Evolutionary conservation across 495 filamentous ascomycete species (phyloP).

Genomic region (Amphirosellinia nigrospora): DNA sequence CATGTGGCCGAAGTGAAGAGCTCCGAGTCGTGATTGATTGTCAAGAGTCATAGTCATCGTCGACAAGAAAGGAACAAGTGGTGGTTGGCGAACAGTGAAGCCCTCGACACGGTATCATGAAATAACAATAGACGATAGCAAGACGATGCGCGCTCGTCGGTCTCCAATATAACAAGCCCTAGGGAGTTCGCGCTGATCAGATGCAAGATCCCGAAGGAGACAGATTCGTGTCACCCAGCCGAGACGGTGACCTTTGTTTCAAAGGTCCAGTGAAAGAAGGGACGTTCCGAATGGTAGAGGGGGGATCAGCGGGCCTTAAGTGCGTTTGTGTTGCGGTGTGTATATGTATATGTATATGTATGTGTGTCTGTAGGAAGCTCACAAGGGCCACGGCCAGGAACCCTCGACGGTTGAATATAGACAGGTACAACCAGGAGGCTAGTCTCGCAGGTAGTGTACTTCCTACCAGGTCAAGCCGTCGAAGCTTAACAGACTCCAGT

Average conservation of each 20-base stretch:
- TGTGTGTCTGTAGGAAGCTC: slow-evolving; percentile 51
- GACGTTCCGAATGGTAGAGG: slow-evolving; percentile 55
- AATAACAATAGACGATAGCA: slow-evolving; percentile 19
- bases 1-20: slow-evolving; percentile 80
- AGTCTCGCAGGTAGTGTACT: slow-evolving; percentile 36
- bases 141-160: slow-evolving; percentile 8
- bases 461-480: slow-evolving; percentile 45
- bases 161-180: slow-evolving; percentile 30
- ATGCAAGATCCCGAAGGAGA: slow-evolving; percentile 56
- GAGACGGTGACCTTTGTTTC: slow-evolving; percentile 38
- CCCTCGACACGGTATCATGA: slow-evolving; percentile 11
- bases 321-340: slow-evolving; percentile 66
- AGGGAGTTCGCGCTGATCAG: slow-evolving; percentile 55
- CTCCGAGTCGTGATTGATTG: slow-evolving; percentile 82
- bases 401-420: slow-evolving; percentile 35
- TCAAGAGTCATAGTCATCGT: slow-evolving; percentile 89
- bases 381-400: slow-evolving; percentile 46
- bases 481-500: slow-evolving; percentile 51
- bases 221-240: slow-evolving; percentile 46
- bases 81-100: slow-evolving; percentile 14
- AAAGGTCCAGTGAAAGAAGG: slow-evolving; percentile 50
- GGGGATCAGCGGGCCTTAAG: slow-evolving; percentile 83
- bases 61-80: slow-evolving; percentile 28
- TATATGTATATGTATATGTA: slow-evolving; percentile 62
- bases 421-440: slow-evolving; percentile 34